Percentiles rank a stretch among this genome's conserved stretches.
Conservation (phyloP, 805 yeast genomes). For the Cyberlindnera xylosilytica region DNA sequence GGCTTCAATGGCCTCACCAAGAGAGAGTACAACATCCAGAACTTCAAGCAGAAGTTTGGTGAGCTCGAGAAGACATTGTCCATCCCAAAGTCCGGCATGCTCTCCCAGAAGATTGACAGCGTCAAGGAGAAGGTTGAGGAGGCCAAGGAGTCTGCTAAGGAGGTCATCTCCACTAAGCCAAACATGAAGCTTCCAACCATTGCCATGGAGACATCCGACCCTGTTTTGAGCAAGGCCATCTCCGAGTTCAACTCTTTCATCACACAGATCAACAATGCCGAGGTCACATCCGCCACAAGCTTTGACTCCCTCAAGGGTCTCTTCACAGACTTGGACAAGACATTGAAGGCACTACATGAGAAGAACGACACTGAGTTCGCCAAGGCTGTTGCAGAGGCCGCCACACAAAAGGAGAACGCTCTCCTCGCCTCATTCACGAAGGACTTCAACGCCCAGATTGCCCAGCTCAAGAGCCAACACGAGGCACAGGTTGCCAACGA, state of each 20-base stretch:
- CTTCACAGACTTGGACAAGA: constrained; percentile 22
- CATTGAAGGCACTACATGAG: constrained; percentile 15
- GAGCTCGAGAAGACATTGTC: constrained; percentile 37
- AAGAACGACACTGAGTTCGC: constrained; percentile 12
- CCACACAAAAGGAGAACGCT: constrained; percentile 44
- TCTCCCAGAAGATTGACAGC: constrained; percentile 31
- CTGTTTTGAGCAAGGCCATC: constrained; percentile 23
- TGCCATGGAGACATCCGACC: constrained; percentile 29
- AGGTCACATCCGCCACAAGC: constrained; percentile 14
- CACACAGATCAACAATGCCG: constrained; percentile 23
- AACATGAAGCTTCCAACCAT: constrained; percentile 26
- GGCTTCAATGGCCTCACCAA: constrained; percentile 11
- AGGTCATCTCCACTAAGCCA: constrained; percentile 6
- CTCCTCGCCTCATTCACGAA: constrained; percentile 55
- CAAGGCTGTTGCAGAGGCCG: constrained; percentile 22
- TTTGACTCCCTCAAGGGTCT: constrained; percentile 15
- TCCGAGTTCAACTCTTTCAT: constrained; percentile 25
- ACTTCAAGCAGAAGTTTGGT: constrained; percentile 36
- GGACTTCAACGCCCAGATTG: constrained; percentile 61
- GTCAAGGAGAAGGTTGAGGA: constrained; percentile 21
- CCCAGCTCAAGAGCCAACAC: constrained; percentile 57
- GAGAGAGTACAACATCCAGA: constrained; percentile 31
- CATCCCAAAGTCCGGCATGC: constrained; percentile 39
- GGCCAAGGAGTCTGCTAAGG: constrained; percentile 14
- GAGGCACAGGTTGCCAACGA: constrained; percentile 57